Evolutionary conservation across 768 basidiomycete genomes (phyloP), one percentile per base, ranked within the genome.

Genomic region (Naganishia onofrii): DNA sequence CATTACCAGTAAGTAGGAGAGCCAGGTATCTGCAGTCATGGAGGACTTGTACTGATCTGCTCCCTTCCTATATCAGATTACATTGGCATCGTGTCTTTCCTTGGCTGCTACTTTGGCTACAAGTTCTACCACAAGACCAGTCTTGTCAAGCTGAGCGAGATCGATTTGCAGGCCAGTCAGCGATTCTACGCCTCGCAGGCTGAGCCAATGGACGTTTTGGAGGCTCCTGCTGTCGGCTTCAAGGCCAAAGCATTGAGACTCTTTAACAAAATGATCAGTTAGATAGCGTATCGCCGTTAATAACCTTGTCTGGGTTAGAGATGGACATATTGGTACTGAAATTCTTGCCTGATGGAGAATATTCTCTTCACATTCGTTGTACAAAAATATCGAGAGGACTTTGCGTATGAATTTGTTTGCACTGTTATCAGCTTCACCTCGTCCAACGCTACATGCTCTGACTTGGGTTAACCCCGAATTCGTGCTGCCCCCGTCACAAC

Each of bases 1-100:
- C 73, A 76, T 78, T 38, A 70, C 70, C 17, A 63, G 60, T 63
- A 28, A 63, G 60, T 44, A 19, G 31, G 8, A 3, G 38, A 46
- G 7, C 9, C 12, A 55, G 10, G 4, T 13, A 55, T 28, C 28
- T 34, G 5, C n/a, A n/a, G 17, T 8, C 17, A 34, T 21, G 29
- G 15, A 1, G 26, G 28, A 4, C 28, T 15, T 2, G 6, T 32
- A 1, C 15, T 55, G 54, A 29, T 55, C 54, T n/a, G 15, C 21
- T n/a, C 3, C 12, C 21, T 4, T 51, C 17, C 19, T 7, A 19
- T 31, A 3, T 28, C 42, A 63, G 60, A 63, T 15, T 63, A 63
- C 60, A 63, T 63, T 42, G 60, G 60, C 21, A 42, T 63, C 26
- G 31, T 63, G 9, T 63, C 60, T 17, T 63, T 63, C 60, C 36